Evolutionary conservation across 2,329 filamentous ascomycete genomes (phyloP).

Genomic region (Sclerotinia borealis): DNA sequence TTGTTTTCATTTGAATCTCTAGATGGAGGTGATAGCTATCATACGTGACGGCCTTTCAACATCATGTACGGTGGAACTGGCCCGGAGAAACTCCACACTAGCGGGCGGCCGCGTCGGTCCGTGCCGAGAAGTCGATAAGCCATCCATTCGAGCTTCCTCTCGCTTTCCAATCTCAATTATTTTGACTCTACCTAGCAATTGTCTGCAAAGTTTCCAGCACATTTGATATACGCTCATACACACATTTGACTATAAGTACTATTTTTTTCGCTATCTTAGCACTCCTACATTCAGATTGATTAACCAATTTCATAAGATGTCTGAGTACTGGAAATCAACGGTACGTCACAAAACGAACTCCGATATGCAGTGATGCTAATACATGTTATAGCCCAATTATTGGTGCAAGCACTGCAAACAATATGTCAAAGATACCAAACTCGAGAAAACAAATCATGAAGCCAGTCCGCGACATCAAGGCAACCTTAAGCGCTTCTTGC

Average conservation of each 20-base stretch:
- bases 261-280: not conserved
- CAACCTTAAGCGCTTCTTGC: constrained; percentile 80
- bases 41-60: not conserved
- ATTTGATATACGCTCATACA: not conserved
- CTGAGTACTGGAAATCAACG: constrained; percentile 98
- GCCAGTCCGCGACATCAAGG: constrained; percentile 78
- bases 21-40: not conserved
- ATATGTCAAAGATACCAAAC: constrained; percentile 86
- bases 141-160: not conserved
- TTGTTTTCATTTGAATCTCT: constrained; percentile 6
- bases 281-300: not conserved
- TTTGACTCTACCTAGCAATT: not conserved
- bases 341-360: constrained; percentile 35
- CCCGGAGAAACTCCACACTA: constrained; percentile 1
- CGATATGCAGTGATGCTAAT: constrained; percentile 16
- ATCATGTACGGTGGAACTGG: not conserved
- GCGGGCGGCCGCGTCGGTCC: not conserved
- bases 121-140: not conserved
- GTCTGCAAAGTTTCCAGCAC: not conserved
- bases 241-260: not conserved
- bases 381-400: constrained; percentile 62
- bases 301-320: constrained; percentile 50
- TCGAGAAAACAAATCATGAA: constrained; percentile 87
- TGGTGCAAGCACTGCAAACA: constrained; percentile 97
- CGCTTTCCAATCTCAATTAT: not conserved